Base-by-base conservation (phyloP, 768 basidiomycete species). In the Lanmaoa pseudosensibilis region DNA sequence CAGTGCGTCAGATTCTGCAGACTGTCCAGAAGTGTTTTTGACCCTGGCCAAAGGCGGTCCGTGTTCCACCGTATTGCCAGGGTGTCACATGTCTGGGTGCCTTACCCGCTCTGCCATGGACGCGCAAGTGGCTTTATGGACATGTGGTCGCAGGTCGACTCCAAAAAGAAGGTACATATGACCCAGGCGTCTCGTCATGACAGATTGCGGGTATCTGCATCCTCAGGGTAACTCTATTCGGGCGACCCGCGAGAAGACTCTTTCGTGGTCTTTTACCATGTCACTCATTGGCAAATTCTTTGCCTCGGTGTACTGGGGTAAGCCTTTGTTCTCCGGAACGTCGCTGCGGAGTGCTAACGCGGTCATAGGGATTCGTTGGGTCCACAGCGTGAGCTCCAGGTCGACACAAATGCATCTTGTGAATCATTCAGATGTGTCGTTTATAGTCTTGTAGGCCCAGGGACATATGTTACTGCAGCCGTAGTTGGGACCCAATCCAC, bases 371-470 rank as follows among this genome's bases (percentile, higher is more conserved):
- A 27, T 57, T 52, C 33, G 56, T 57, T 23, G 3, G 27, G 15
- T 52, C 56, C 15, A 52, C 39, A 4, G 12, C 15, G 50, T 57
- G 30, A 40, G 50, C 50, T 46, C 39, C 27, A 4, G 44, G 23
- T 36, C 34, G 11, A 10, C 36, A 23, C 23, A 19, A 18, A 19
- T 34, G 15, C 37, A 2, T 50, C 41, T 32, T 27, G 27, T 27
- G 27, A 27, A 27, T 27, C 12, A 7, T n/a, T 56, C 11, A 52
- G 39, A 6, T 27, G 39, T 19, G 19, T 30, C 30, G 5, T 38
- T 32, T 37, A 9, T 21, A 58, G 47, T 19, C 57, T 57, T 23
- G 36, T 54, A 2, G 27, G 56, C 50, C 23, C 57, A 54, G 41
- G 52, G 27, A 27, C 6, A 27, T 27, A 6, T 27, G 27, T 6